Base-by-base conservation (phyloP, 2,329 filamentous ascomycete genomes). In the Colletotrichum sp. region DNA sequence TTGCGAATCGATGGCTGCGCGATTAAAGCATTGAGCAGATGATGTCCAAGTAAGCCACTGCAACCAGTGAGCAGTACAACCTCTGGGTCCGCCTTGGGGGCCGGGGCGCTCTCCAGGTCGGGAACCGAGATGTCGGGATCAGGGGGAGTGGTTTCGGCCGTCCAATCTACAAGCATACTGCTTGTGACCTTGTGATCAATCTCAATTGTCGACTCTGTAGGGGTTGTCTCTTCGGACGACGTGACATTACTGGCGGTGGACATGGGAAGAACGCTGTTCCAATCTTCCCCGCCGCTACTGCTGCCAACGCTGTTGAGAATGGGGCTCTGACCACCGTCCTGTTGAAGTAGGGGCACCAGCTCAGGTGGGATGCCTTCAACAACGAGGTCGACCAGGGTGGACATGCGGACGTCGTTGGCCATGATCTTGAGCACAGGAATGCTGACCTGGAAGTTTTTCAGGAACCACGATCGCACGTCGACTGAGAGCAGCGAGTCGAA, bases 401-500 rank as follows among this genome's bases (percentile, higher is more conserved):
- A 28, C 57, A 60, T 60, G 24, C 24, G 22, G 57, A 57, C 52
- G 22, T 60, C 57, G 57, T 60, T 60, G 24, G 24, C 57, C 57
- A 60, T 60, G 57, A 63, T 63, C 68, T 63, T 81, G 7, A 89
- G 78, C 59, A 90, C 83, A 0, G 87, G 85, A 2, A 90, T 81
- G 65, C 89, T 85, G 2, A 86, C 80, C 2, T 83, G 77, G 0
- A 89, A 65, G 63, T 87, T 82, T 73, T 87, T 88, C 39, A 85
- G 66, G 74, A 89, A 88, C 88, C 89, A 90, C 10, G 85, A 82
- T 3, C 88, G 85, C 8, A 86, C 85, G 82, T 80, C 80, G 24
- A 81, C 76, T 6, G 80, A 80, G 4, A 81, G 75, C 6, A 83
- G 75, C 12, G 80, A 80, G 72, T 82, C 80, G 22, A 81, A 71